A percentile compares a stretch with the other conserved stretches of the same genome.
phyloP scores from a whole-genome alignment of 2,329 filamentous ascomycete genomes.

The Volutella citrinella region DNA sequence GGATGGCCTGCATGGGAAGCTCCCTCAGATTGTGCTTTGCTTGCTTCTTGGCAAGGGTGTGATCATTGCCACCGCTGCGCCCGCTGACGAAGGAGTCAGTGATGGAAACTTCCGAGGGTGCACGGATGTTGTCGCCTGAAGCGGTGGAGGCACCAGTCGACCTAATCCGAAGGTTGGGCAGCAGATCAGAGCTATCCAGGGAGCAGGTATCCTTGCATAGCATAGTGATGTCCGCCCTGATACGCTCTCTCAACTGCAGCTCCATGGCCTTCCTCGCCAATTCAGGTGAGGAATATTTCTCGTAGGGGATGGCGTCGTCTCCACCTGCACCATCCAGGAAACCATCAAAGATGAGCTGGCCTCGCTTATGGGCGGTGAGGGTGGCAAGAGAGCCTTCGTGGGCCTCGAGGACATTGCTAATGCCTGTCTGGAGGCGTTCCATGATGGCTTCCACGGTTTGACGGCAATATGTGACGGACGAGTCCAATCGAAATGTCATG shows the following conservation, averaged over 20 bases:
- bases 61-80: slow-evolving; percentile 22
- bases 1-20: slow-evolving; percentile 11
- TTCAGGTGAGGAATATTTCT: slow-evolving; percentile 30
- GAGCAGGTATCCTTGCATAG: slow-evolving; percentile 51
- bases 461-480: slow-evolving; percentile 40
- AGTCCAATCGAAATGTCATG: slow-evolving; percentile 41
- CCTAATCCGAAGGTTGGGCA: slow-evolving; percentile 26
- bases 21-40: slow-evolving; percentile 19
- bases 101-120: slow-evolving; percentile 17
- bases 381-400: slow-evolving; percentile 43
- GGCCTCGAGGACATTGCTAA: slow-evolving; percentile 46
- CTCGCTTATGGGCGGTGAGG: slow-evolving; percentile 49
- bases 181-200: slow-evolving; percentile 31
- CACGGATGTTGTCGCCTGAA: slow-evolving; percentile 7
- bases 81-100: slow-evolving; percentile 19
- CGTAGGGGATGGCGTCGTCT: slow-evolving; percentile 28
- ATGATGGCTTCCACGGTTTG: slow-evolving; percentile 46
- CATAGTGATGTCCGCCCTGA: slow-evolving; percentile 46
- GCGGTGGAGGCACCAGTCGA: slow-evolving; percentile 15
- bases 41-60: slow-evolving; percentile 20
- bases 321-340: slow-evolving; percentile 30
- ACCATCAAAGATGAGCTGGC: slow-evolving; percentile 42
- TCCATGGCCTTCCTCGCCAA: slow-evolving; percentile 38
- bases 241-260: slow-evolving; percentile 40
- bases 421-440: slow-evolving; percentile 49